Percentiles rank a stretch among this genome's conserved stretches.
Evolutionary conservation across 169 alveolate genomes (phyloP).

Genomic region (Eimeria maxima): DNA sequence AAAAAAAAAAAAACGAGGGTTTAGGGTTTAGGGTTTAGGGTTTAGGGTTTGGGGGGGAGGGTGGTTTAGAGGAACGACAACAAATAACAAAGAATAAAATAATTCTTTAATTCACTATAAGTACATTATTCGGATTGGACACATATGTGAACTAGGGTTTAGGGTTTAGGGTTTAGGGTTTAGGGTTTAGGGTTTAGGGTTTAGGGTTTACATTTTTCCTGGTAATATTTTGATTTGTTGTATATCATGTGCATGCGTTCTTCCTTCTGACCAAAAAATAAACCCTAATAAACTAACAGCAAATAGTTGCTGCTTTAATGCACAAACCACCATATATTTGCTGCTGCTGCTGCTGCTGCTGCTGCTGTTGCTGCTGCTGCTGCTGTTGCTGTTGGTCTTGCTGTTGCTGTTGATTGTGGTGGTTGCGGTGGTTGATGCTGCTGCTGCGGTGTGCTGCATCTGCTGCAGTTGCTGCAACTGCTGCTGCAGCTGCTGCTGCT

Average conservation of each 20-base stretch:
- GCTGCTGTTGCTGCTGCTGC: background rate
- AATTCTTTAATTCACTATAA: too few relatives aligned
- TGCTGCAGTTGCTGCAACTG: background rate
- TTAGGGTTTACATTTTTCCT: conserved; percentile 5
- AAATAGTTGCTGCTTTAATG: background rate
- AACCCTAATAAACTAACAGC: background rate
- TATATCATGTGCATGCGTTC: background rate
- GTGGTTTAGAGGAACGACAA: background rate
- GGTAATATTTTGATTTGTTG: background rate
- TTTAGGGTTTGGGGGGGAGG: background rate
- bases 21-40: conserved; percentile 31
- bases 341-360: background rate
- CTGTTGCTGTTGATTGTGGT: too few relatives aligned
- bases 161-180: background rate
- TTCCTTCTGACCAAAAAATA: background rate
- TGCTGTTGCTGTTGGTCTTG: too few relatives aligned
- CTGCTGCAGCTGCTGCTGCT: background rate
- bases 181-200: background rate
- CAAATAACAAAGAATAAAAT: too few relatives aligned
- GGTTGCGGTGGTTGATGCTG: too few relatives aligned
- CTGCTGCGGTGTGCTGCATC: too few relatives aligned
- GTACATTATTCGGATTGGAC: too few relatives aligned
- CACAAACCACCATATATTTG: conserved; percentile 3
- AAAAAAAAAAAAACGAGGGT: background rate
- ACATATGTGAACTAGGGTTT: too few relatives aligned